Evolutionary conservation across 768 basidiomycete genomes (phyloP), one percentile per base, ranked within the genome.

Genomic region (Leccinellum rugosiceps): DNA sequence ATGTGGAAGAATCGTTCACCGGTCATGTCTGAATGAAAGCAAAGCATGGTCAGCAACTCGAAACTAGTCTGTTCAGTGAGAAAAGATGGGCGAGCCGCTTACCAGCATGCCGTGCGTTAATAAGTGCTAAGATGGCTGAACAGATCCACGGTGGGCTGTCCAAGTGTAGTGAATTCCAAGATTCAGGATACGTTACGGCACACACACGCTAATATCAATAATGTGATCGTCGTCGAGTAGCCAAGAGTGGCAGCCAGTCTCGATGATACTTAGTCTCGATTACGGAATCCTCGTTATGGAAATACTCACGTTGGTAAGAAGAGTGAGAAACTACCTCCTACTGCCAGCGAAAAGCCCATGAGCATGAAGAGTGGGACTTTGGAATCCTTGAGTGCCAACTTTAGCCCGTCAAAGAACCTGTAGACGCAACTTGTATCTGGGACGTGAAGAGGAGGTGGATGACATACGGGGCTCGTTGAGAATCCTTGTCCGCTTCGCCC

Each of bases 91-190:
- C 15, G 28, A 14, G 17, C 26, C 3, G 26, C 75, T 46, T 52
- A 76, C 78, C 78, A 15, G 83, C 81, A 35, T 35, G 35, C 35
- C 35, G 17, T 14, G 35, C 3, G 35, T 35, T 35, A 35, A 35
- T 35, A 14, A 65, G 85, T 77, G 76, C 81, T 3, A 79, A 63
- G 23, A 84, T 72, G 1, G 81, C 74, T 0, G 83, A 74, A 31
- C 83, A 62, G 26, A 85, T 70, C 84, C 84, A 87, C 8, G 86
- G 86, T 4, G 86, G 85, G 9, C 85, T 86, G 61, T 35, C 47
- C 28, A 53, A 21, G 43, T 7, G 6, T 6, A 26, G 21, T 54
- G 17, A 35, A 35, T 4, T 17, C 35, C 35, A 35, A 17, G 8
- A 35, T 2, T 7, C 35, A 35, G 7, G 17, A 35, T 35, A 35